Conservation (phyloP, 345 rosid species). For the Sonneratia caseolaris region DNA sequence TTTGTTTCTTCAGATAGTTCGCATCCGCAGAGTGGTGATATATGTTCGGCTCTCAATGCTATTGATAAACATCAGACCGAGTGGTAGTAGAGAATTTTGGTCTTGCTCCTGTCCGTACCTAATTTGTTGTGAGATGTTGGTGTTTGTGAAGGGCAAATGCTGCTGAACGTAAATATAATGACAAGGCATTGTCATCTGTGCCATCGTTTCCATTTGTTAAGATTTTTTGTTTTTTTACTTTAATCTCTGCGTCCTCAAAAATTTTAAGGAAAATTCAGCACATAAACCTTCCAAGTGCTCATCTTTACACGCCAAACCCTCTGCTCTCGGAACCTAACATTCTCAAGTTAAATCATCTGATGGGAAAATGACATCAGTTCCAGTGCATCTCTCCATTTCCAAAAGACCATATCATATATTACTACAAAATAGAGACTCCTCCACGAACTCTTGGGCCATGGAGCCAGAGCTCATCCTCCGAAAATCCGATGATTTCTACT, state of each 20-base stretch:
- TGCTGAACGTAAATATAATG: background rate
- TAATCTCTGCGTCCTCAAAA: background rate
- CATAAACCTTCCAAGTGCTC: background rate
- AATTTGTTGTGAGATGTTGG: background rate
- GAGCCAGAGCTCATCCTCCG: no score
- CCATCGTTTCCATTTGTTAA: background rate
- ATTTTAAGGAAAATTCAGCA: background rate
- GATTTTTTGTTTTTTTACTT: background rate
- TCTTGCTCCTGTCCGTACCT: background rate
- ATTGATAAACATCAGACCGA: slow-evolving; percentile 21
- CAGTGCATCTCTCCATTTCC: background rate
- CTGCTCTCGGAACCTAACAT: background rate
- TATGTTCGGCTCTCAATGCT: slow-evolving; percentile 23
- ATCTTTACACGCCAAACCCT: background rate
- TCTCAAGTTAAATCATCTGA: background rate
- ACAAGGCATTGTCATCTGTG: no score
- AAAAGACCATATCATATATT: slow-evolving; percentile 1
- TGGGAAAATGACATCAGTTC: background rate
- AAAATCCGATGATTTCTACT: background rate
- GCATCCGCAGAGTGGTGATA: slow-evolving; percentile 28
- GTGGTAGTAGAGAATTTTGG: background rate
- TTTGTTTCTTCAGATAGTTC: slow-evolving; percentile 26
- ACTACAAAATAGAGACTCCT: background rate
- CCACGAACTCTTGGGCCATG: background rate
- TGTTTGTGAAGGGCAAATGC: background rate